Evolutionary conservation across 257 asterid species (phyloP), one percentile per base, ranked within the genome.

Genomic region (Rubia yunnanensis): DNA sequence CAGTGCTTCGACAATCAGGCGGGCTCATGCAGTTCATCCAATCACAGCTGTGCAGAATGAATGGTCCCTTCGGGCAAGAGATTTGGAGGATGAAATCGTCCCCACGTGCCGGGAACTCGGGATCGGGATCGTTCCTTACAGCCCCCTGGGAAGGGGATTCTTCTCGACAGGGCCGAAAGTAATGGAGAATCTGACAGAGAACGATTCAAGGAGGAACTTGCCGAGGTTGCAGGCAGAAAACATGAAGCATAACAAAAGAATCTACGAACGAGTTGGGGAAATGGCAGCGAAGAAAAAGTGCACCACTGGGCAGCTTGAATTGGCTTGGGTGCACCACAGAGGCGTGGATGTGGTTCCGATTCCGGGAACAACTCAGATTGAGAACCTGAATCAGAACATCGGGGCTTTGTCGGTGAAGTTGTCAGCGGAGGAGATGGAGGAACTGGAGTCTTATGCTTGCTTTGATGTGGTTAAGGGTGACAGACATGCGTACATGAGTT

Each of bases 301-400:
- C 73, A 72, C 76, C 20, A 31, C 76, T 0, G 20, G 72, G 15
- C 80, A 75, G 66, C 74, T 79, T 9, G 83, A 78, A 27, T 63
- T 79, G 76, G 80, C 83, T 15, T 72, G 83, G 80, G 69, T 75
- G 26, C 78, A 65, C 46, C 80, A 79, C 36, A 71, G 48, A 32
- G 78, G 83, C 27, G 67, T 64, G 23, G 80, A 68, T 22, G 72
- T 78, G 3, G 64, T 69, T 27, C 83, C 83, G 27, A 72, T 78
- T 30, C 80, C 83, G 0, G 76, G 83, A 2, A 78, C 83, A 26
- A 74, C 80, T 49, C 75, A 74, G 71, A 59, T 68, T 1, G 77
- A 78, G 60, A 78, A 78, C 75, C 50, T 78, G 46, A 71, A 68
- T 18, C 63, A 71, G 65, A 78, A 78, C 39, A 22, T 74, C 2